A percentile compares a stretch with the other conserved stretches of the same genome.
phyloP scores from a whole-genome alignment of 1,284 basidiomycete species.

The Coniophora puteana region DNA sequence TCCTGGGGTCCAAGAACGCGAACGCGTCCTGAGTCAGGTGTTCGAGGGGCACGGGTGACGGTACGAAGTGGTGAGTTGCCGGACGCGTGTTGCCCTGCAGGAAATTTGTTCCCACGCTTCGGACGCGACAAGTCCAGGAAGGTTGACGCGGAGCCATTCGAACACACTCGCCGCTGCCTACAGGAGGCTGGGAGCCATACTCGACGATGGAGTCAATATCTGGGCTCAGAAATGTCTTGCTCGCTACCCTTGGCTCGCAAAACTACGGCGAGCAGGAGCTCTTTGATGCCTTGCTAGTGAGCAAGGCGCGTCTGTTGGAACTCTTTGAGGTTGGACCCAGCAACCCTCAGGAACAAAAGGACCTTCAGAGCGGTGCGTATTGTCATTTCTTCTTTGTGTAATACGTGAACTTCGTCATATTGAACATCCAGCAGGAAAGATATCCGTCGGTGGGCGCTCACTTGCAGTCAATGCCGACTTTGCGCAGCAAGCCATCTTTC shows the following conservation, averaged over 20 bases:
- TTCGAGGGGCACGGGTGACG: too few species aligned
- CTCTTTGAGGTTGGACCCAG: slow-evolving; percentile 63
- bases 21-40: too few species aligned
- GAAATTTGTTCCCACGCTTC: slow-evolving; percentile 12
- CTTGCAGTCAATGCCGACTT: slow-evolving; percentile 71
- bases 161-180: not conserved
- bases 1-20: too few species aligned
- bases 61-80: too few species aligned
- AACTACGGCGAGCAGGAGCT: slow-evolving; percentile 66
- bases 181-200: not conserved
- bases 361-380: slow-evolving; percentile 66
- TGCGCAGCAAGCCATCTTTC: slow-evolving; percentile 68
- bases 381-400: not conserved
- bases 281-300: slow-evolving; percentile 67
- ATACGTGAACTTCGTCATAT: not conserved
- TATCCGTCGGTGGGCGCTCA: slow-evolving; percentile 52
- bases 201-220: slow-evolving; percentile 45
- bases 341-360: slow-evolving; percentile 60
- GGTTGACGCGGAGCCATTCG: not conserved
- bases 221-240: slow-evolving; percentile 37
- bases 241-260: slow-evolving; percentile 35
- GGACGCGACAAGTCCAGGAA: not conserved
- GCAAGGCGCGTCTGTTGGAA: slow-evolving; percentile 56
- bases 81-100: too few species aligned
- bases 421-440: slow-evolving; percentile 47